Conservation (phyloP, 1,139 yeast species). For the Nakaseomyces sp. region DNA sequence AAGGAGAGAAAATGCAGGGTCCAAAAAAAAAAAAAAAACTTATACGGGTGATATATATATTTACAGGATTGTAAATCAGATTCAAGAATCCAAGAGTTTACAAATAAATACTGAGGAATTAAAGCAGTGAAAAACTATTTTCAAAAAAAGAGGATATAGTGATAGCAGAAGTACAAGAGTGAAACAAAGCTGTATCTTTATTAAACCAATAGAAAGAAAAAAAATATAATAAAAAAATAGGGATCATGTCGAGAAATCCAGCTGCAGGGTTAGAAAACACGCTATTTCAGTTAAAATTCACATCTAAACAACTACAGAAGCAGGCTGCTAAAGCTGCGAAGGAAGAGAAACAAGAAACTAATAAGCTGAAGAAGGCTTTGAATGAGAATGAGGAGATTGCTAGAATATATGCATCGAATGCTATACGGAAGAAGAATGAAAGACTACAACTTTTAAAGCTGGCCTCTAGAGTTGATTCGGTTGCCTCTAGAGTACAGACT, state of each 20-base stretch:
- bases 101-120: too few species aligned
- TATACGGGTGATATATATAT: too few species aligned
- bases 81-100: too few species aligned
- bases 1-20: too few species aligned
- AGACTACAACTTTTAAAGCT: constrained; percentile 70
- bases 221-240: neutral
- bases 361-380: constrained; percentile 67
- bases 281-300: constrained; percentile 46
- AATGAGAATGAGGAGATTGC: constrained; percentile 75
- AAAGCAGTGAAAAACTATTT: too few species aligned
- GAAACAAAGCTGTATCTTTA: too few species aligned
- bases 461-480: constrained; percentile 90
- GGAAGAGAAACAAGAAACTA: constrained; percentile 81
- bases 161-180: too few species aligned
- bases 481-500: constrained; percentile 90
- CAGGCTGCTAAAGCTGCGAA: constrained; percentile 88
- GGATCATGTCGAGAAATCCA: constrained; percentile 29
- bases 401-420: constrained; percentile 87
- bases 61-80: too few species aligned
- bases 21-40: too few species aligned
- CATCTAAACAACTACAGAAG: constrained; percentile 84
- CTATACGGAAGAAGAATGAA: constrained; percentile 86
- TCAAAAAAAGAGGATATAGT: too few species aligned
- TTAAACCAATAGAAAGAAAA: neutral
- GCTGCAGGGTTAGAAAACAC: constrained; percentile 31